Evolutionary conservation across 2,329 filamentous ascomycete genomes (phyloP).

Genomic region (Pestalotiopsis sp.): DNA sequence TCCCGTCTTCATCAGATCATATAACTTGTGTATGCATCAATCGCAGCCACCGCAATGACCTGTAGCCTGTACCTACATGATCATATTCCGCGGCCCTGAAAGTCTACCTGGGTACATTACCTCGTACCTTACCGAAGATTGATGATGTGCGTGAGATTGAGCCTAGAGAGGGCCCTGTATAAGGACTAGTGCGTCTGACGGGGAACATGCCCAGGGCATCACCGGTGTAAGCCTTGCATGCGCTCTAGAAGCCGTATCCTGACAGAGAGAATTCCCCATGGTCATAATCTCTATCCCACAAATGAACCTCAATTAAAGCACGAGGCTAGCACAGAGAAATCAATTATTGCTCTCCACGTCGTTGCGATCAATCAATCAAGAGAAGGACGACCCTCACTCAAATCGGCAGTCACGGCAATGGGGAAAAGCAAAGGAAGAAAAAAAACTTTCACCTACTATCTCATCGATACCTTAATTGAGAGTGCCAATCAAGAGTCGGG

Average conservation of each 20-base stretch:
- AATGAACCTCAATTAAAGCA: not conserved
- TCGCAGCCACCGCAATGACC: not conserved
- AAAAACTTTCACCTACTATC: not conserved
- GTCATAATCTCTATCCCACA: not conserved
- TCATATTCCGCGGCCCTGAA: not conserved
- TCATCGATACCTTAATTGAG: not conserved
- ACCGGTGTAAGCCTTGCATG: slow-evolving; percentile 12
- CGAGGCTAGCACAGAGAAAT: not conserved
- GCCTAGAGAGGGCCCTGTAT: not conserved
- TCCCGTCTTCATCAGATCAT: not conserved
- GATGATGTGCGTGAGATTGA: not conserved
- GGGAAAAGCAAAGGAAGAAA: not conserved
- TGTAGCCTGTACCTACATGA: not conserved
- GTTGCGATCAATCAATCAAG: not conserved
- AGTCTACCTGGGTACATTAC: not conserved
- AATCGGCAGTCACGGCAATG: not conserved
- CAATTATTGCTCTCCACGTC: not conserved
- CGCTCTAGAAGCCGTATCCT: too few species aligned
- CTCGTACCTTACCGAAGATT: not conserved
- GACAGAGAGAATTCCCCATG: not conserved
- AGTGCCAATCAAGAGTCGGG: not conserved
- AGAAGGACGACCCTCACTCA: not conserved
- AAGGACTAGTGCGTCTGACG: not conserved
- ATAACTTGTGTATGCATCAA: not conserved
- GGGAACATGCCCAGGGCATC: not conserved